Evolutionary conservation across 1,284 basidiomycete species (phyloP).

Genomic region (Trametes polyzona): DNA sequence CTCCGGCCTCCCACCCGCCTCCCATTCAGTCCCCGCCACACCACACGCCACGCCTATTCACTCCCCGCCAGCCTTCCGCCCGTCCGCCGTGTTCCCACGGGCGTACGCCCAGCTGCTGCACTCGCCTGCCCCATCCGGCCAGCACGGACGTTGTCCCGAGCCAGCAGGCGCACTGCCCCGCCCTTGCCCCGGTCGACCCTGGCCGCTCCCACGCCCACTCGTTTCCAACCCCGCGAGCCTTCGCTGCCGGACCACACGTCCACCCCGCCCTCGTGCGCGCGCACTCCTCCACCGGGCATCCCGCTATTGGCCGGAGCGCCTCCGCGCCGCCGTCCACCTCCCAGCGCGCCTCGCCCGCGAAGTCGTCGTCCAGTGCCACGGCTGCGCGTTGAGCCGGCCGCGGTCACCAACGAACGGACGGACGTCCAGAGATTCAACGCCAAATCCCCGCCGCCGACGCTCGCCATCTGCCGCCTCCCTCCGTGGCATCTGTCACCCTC

Average conservation of each 20-base stretch:
- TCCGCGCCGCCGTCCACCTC: neutral
- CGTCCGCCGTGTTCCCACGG: neutral
- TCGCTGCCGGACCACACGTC: neutral
- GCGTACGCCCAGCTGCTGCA: neutral
- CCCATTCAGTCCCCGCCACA: neutral
- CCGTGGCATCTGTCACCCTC: neutral
- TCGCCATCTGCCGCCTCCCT: neutral
- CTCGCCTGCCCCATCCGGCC: neutral
- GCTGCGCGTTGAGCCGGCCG: neutral
- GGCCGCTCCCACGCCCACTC: slow-evolving; percentile 5
- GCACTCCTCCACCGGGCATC: neutral
- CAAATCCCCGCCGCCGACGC: neutral
- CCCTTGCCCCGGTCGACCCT: neutral
- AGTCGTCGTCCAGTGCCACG: neutral
- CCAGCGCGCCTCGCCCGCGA: neutral
- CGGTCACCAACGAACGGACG: neutral
- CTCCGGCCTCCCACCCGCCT: neutral
- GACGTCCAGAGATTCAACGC: no score
- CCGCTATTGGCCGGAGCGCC: neutral
- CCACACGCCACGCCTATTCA: neutral
- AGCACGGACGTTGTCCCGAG: neutral
- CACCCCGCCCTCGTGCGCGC: neutral
- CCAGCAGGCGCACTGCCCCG: neutral
- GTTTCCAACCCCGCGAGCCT: slow-evolving; percentile 11
- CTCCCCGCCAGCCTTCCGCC: neutral